phyloP scores from a whole-genome alignment of 345 rosid species.

The Salix udensis region DNA sequence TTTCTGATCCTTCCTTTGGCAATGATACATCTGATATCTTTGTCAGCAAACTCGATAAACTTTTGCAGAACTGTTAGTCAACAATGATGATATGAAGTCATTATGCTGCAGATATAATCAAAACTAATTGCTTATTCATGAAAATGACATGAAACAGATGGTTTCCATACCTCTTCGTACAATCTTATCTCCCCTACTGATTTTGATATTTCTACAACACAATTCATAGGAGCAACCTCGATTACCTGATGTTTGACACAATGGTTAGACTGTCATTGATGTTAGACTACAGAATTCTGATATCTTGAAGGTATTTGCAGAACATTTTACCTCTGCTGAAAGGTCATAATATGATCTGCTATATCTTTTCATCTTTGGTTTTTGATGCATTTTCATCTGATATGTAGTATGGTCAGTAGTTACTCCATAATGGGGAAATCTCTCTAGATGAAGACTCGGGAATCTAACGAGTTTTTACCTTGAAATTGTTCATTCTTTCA shows the following conservation, averaged over 20 bases:
- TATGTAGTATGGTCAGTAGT: not conserved
- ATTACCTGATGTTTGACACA: conserved; percentile 46
- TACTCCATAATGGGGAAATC: not conserved
- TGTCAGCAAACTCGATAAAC: conserved; percentile 57
- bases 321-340: conserved; percentile 63
- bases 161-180: conserved; percentile 55
- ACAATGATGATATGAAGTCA: not conserved
- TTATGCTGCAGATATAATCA: conserved; percentile 4
- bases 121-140: not conserved
- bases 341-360: conserved; percentile 56
- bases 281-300: not conserved
- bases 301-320: not conserved
- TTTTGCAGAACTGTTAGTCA: conserved; percentile 66
- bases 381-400: conserved; percentile 69
- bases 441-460: conserved; percentile 1
- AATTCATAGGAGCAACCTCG: conserved; percentile 76
- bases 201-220: conserved; percentile 83
- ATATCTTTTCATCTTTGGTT: conserved; percentile 50
- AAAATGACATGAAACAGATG: not conserved
- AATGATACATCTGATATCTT: conserved; percentile 35
- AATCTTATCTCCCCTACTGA: conserved; percentile 58
- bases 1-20: conserved; percentile 22
- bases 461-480: conserved; percentile 35
- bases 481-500: conserved; percentile 51
- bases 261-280: conserved; percentile 12